A percentile compares a stretch with the other conserved stretches of the same genome.
These are phyloP conservation scores for Sugiyamaella americana DNA, from an alignment of 805 yeast species.

Conservation along the genomic window DNA sequence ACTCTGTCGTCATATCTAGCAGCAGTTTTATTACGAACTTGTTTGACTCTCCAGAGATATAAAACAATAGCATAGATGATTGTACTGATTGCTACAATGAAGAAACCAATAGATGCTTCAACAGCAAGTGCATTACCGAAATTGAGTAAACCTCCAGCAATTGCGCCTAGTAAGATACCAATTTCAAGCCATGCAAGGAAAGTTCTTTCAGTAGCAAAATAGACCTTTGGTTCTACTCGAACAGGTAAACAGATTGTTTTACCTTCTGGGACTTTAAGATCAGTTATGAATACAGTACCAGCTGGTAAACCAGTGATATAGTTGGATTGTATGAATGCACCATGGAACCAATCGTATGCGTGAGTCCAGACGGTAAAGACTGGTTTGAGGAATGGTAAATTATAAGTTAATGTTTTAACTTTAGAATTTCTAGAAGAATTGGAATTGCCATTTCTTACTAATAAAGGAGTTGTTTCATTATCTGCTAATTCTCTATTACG, in stretches of 20 bases:
- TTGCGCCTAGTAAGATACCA: slow-evolving; percentile 79
- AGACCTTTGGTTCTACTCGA: slow-evolving; percentile 97
- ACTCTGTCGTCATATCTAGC: slow-evolving; percentile 78
- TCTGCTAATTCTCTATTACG: slow-evolving; percentile 16
- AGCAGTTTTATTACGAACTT: slow-evolving; percentile 77
- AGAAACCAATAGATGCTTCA: slow-evolving; percentile 82
- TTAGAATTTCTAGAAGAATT: slow-evolving; percentile 1
- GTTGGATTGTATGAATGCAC: slow-evolving; percentile 39
- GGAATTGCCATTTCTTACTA: background rate
- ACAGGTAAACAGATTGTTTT: slow-evolving; percentile 88
- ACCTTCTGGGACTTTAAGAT: slow-evolving; percentile 75
- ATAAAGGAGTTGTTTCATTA: slow-evolving; percentile 17
- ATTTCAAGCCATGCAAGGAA: slow-evolving; percentile 91
- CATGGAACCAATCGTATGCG: slow-evolving; percentile 20
- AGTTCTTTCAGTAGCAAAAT: slow-evolving; percentile 96
- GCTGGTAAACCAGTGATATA: slow-evolving; percentile 50
- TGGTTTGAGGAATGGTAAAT: slow-evolving; percentile 9
- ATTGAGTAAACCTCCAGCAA: slow-evolving; percentile 78
- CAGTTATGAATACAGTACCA: slow-evolving; percentile 57
- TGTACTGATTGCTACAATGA: slow-evolving; percentile 68
- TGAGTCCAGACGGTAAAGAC: slow-evolving; percentile 3
- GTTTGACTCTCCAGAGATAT: slow-evolving; percentile 75
- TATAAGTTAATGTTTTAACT: background rate
- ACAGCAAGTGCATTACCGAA: slow-evolving; percentile 75
- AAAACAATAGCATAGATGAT: slow-evolving; percentile 64